Evolutionary conservation across 2,329 filamentous ascomycete genomes (phyloP).

Genomic region (Trichoderma sp.): DNA sequence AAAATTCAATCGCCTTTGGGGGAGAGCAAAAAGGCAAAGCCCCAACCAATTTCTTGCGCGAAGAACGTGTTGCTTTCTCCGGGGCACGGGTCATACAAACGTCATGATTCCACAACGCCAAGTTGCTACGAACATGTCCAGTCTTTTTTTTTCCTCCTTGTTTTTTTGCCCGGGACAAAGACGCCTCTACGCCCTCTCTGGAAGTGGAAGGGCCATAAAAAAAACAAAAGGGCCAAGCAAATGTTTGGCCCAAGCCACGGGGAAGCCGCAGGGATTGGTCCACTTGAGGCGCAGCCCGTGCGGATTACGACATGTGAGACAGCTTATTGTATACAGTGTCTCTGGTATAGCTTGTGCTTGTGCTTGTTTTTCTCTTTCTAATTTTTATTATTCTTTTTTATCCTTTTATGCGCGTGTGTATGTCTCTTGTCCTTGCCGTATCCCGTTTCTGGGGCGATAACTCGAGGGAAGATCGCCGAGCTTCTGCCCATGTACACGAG

Average conservation of each 20-base stretch:
- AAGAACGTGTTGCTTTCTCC: background rate
- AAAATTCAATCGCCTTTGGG: background rate
- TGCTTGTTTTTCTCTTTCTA: background rate
- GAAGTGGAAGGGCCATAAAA: background rate
- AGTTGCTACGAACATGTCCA: background rate
- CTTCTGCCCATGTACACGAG: background rate
- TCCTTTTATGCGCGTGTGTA: background rate
- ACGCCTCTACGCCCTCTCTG: background rate
- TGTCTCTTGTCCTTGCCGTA: background rate
- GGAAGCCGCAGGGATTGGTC: conserved; percentile 4
- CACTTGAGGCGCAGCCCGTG: conserved; percentile 18
- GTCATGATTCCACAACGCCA: conserved; percentile 9
- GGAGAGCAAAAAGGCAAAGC: background rate
- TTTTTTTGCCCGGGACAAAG: background rate
- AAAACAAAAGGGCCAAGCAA: background rate
- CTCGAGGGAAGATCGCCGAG: background rate
- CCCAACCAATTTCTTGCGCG: background rate
- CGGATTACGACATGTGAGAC: conserved; percentile 21
- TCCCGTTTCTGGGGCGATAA: background rate
- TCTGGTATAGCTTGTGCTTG: background rate
- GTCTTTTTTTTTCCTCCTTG: background rate
- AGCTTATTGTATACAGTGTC: conserved; percentile 19
- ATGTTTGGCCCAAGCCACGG: conserved; percentile 6
- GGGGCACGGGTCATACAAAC: conserved; percentile 1
- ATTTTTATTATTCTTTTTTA: background rate